Evolutionary conservation across 2,329 filamentous ascomycete genomes (phyloP).

Genomic region (Orbilia quercus): DNA sequence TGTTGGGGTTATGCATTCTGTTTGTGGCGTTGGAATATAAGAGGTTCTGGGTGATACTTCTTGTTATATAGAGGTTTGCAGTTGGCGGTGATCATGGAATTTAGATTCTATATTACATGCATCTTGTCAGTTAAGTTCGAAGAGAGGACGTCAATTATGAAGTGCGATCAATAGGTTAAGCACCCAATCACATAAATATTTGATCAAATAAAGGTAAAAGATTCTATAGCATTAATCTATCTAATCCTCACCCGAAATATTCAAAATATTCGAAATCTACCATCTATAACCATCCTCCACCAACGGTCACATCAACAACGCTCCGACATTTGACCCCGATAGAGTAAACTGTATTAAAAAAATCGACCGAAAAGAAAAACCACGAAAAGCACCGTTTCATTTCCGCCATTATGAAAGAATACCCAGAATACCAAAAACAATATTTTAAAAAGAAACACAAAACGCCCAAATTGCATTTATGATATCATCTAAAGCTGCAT

Average conservation of each 20-base stretch:
- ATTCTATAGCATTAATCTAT: background rate
- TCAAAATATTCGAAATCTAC: background rate
- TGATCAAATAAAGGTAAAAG: background rate
- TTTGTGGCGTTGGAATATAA: slow-evolving; percentile 17
- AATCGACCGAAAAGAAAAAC: slow-evolving; percentile 38
- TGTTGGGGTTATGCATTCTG: slow-evolving; percentile 26
- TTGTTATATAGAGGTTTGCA: background rate
- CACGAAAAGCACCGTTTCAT: slow-evolving; percentile 35
- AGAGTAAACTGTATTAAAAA: slow-evolving; percentile 30
- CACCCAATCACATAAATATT: no score
- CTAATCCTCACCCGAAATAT: no score
- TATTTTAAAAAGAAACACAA: slow-evolving; percentile 23
- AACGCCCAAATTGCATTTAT: slow-evolving; percentile 57
- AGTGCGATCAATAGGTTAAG: no score
- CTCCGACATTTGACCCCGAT: no score
- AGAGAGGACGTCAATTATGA: no score
- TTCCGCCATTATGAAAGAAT: slow-evolving; percentile 37
- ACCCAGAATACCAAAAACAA: slow-evolving; percentile 16
- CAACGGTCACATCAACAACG: background rate
- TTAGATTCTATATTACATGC: no score
- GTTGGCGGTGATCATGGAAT: background rate
- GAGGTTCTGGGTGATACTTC: background rate
- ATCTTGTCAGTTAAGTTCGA: no score
- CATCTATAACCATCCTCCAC: slow-evolving; percentile 3
- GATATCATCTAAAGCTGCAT: slow-evolving; percentile 57